Base-by-base conservation (phyloP, 192 early-diverging fungal species). In the Backusella tarrabulga region DNA sequence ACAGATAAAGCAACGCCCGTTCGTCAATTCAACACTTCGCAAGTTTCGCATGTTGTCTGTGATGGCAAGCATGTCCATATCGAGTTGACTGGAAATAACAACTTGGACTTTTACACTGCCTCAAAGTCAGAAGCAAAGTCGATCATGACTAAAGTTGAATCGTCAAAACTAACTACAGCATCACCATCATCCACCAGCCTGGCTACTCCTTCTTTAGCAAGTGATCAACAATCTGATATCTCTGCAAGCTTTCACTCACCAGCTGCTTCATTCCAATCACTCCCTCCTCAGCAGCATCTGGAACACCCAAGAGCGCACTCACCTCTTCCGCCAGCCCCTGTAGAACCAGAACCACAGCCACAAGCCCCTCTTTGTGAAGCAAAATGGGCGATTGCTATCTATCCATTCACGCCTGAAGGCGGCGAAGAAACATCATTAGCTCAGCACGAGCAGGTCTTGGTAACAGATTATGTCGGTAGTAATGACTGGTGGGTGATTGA, bases 401-500 rank as follows among this genome's bases (percentile, higher is more conserved):
- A 97, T 73, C 92, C 93, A 73, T 99, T 98, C 87, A 83, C 90
- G 32, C 91, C 94, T 23, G 86, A 91, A 35, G 91, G 91, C 56
- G 87, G 91, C 11, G 98, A 97, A 74, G 97, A 99, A 83, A 83
- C 98, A 15, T 86, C 87, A 6, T 93, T 98, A 15, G 71, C 79
- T 0, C 96, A 96, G 75, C 90, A 94, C 70, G 95, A 97, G 44
- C 88, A 93, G 36, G 84, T 99, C 21, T 77, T 95, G 78, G 90
- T 98, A 15, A 81, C 95, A 12, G 98, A 98, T 81, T 88, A 90
- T 80, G 91, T 92, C 3, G 93, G 92, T 71, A 92, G 88, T 69
- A 83, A 90, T 3, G 97, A 98, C 63, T 99, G 98, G 98, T 97
- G 95, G 95, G 89, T 92, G 36, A 77, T 93, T 71, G 84, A 87